Evolutionary conservation across 2,329 filamentous ascomycete species (phyloP).

Genomic region (Rutstroemia sp.): DNA sequence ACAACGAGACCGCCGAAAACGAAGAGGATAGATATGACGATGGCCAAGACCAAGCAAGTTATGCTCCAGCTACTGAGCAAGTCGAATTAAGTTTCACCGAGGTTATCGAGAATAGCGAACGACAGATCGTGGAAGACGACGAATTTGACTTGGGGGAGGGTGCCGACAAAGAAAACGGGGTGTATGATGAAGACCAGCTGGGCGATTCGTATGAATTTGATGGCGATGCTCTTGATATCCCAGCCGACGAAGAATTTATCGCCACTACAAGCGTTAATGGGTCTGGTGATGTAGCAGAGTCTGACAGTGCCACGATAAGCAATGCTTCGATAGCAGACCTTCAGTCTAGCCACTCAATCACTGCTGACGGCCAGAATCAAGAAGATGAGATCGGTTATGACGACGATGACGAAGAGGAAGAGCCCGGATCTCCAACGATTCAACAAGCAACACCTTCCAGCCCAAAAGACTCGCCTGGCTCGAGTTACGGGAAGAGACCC

Average conservation of each 20-base stretch:
- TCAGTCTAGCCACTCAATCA: constrained; percentile 25
- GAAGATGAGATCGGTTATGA: constrained; percentile 28
- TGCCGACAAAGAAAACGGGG: constrained; percentile 10
- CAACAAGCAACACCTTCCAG: constrained; percentile 4
- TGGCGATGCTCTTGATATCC: not conserved
- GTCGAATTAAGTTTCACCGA: constrained; percentile 1
- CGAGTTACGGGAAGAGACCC: constrained; percentile 23
- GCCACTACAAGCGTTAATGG: not conserved
- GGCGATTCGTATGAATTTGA: not conserved
- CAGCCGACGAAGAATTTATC: not conserved
- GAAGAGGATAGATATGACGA: constrained; percentile 26
- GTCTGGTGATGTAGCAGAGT: constrained; percentile 18
- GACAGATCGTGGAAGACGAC: not conserved
- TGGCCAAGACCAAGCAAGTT: not conserved
- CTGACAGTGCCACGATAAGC: constrained; percentile 30
- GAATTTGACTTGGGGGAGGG: constrained; percentile 8
- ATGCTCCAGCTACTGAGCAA: not conserved
- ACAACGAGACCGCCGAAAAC: constrained; percentile 4
- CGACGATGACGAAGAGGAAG: constrained; percentile 19
- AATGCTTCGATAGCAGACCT: constrained; percentile 4
- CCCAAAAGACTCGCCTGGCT: constrained; percentile 9
- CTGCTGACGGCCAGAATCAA: constrained; percentile 19
- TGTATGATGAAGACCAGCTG: not conserved
- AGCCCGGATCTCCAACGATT: not conserved
- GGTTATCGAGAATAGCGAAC: not conserved